phyloP scores from a whole-genome alignment of 2,329 filamentous ascomycete genomes.

The Stachybotrys chartarum region DNA sequence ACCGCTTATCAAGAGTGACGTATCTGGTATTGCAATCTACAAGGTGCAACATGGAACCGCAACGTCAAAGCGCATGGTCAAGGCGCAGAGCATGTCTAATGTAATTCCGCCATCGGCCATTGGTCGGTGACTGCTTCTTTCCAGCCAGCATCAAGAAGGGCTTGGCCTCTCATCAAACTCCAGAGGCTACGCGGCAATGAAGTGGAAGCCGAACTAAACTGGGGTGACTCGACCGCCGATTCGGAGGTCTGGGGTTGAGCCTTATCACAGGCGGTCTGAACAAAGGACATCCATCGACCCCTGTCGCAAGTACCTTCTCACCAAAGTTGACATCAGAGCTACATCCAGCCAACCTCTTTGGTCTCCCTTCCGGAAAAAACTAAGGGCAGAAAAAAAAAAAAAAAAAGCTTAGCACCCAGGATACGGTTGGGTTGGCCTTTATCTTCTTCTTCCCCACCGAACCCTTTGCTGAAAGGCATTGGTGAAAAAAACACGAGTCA shows the following conservation, averaged over 20 bases:
- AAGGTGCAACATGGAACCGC: too few species aligned
- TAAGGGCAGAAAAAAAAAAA: neutral
- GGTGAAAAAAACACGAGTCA: constrained; percentile 13
- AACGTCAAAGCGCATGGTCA: too few species aligned
- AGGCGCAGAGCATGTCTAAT: too few species aligned
- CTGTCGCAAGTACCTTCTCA: neutral
- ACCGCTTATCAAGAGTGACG: too few species aligned
- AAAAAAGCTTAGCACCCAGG: neutral
- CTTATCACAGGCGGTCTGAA: neutral
- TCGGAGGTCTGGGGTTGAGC: neutral
- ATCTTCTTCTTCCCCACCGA: constrained; percentile 6
- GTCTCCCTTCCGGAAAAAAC: neutral
- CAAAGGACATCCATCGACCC: neutral
- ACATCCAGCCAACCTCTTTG: neutral
- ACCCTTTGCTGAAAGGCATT: neutral
- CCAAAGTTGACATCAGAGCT: neutral
- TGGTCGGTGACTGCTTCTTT: too few species aligned
- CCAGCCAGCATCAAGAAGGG: too few species aligned
- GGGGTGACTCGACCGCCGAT: neutral
- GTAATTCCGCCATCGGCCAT: too few species aligned
- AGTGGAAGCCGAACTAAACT: too few species aligned
- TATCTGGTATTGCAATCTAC: too few species aligned
- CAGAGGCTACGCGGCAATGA: too few species aligned
- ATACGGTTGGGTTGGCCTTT: neutral
- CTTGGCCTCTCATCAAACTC: too few species aligned